Percentiles rank a stretch among this genome's conserved stretches.
These are phyloP conservation scores for Lagerstroemia speciosa DNA, from an alignment of 345 rosid species.

Conservation along the genomic window DNA sequence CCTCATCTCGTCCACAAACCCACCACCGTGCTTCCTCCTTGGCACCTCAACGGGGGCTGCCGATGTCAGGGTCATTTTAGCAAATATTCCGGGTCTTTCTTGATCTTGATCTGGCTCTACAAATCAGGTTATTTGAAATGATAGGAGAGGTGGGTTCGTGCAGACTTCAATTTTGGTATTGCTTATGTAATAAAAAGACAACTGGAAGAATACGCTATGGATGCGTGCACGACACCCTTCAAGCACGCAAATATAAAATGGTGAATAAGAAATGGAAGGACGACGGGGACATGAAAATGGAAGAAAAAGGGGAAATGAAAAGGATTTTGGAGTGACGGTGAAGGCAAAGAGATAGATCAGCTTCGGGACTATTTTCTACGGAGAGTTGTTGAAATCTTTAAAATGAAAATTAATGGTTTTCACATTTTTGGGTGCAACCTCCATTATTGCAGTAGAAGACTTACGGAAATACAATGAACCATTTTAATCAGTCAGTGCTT, in stretches of 20 bases:
- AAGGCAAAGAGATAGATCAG: not conserved
- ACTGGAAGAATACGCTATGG: no score
- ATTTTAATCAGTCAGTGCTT: not conserved
- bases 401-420: not conserved
- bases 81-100: not conserved
- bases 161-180: not conserved
- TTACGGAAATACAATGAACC: not conserved
- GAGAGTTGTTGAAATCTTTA: not conserved
- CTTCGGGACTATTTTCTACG: not conserved
- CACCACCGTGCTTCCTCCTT: not conserved
- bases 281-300: not conserved
- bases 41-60: not conserved
- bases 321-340: not conserved
- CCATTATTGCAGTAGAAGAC: not conserved
- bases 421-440: not conserved
- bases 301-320: not conserved
- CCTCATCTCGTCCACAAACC: conserved; percentile 27
- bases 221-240: not conserved
- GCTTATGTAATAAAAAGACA: not conserved
- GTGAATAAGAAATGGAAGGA: not conserved
- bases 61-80: conserved; percentile 1
- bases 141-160: not conserved
- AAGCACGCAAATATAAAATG: not conserved
- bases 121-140: not conserved
- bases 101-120: not conserved